phyloP scores from a whole-genome alignment of 305 asterid species.

The Solanum hybrid region DNA sequence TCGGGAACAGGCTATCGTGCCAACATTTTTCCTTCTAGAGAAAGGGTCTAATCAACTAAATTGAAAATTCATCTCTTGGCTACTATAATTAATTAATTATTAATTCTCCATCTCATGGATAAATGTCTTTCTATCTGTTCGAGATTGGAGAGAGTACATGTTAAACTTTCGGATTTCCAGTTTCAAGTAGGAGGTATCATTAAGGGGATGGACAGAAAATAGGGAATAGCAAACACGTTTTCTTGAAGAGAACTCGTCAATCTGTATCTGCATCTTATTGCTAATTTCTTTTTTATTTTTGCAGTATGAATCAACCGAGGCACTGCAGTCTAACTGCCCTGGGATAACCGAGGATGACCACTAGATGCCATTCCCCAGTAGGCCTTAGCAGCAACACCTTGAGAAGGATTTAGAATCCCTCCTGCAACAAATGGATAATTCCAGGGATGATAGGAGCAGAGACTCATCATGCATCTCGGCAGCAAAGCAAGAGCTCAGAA shows the following conservation, averaged over 20 bases:
- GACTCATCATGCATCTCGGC: neutral
- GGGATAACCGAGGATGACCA: conserved; percentile 80
- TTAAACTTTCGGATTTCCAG: neutral
- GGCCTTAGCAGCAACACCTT: neutral
- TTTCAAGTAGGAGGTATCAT: neutral
- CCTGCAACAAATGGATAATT: neutral
- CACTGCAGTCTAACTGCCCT: conserved; percentile 52
- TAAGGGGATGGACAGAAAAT: neutral
- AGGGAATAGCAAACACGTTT: neutral
- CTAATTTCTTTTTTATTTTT: conserved; percentile 11
- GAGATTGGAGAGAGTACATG: neutral
- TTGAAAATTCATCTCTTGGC: neutral
- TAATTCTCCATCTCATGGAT: neutral
- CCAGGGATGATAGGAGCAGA: neutral
- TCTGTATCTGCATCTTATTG: conserved; percentile 4
- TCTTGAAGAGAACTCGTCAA: neutral
- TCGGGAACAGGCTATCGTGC: no score
- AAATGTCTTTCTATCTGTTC: neutral
- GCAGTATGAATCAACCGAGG: conserved; percentile 71
- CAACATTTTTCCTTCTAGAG: neutral
- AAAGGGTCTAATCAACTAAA: neutral
- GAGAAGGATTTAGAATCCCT: neutral
- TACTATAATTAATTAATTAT: neutral
- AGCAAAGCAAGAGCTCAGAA: neutral
- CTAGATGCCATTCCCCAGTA: conserved; percentile 16